A percentile compares a stretch with the other conserved stretches of the same genome.
These are phyloP conservation scores for Aspergillus pseudotamarii DNA, from an alignment of 2,329 filamentous ascomycete genomes.

Conservation along the genomic window DNA sequence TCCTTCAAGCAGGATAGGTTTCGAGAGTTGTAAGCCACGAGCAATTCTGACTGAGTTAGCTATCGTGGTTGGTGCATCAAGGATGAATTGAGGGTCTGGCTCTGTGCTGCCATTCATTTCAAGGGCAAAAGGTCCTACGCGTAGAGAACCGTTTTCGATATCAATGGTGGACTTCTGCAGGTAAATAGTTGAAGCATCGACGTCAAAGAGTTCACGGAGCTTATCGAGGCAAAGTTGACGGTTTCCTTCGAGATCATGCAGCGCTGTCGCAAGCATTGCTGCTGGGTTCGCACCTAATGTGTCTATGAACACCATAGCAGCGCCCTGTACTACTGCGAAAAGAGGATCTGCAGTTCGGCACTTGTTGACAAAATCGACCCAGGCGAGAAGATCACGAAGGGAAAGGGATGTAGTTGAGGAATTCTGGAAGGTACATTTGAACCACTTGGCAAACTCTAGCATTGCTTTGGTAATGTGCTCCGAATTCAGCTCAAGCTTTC, in stretches of 20 bases:
- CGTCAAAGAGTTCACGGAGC: conserved; percentile 66
- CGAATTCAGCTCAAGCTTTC: conserved; percentile 66
- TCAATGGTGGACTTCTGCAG: conserved; percentile 61
- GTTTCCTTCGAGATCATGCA: conserved; percentile 70
- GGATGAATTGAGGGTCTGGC: conserved; percentile 68
- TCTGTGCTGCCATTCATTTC: conserved; percentile 53
- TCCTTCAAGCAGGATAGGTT: conserved; percentile 92
- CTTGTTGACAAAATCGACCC: conserved; percentile 89
- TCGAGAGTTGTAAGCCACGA: conserved; percentile 82
- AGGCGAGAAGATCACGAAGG: conserved; percentile 87
- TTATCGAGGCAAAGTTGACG: conserved; percentile 72
- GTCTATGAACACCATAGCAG: conserved; percentile 93
- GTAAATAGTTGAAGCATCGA: conserved; percentile 69
- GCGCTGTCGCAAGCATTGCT: conserved; percentile 74
- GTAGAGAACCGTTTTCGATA: conserved; percentile 58
- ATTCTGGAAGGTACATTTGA: conserved; percentile 76
- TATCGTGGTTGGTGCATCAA: conserved; percentile 86
- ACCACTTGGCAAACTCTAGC: conserved; percentile 90
- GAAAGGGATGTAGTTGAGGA: conserved; percentile 79
- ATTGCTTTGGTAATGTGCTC: conserved; percentile 67
- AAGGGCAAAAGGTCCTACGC: conserved; percentile 76
- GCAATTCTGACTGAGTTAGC: conserved; percentile 89
- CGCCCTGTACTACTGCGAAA: conserved; percentile 74
- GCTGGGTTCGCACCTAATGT: conserved; percentile 94
- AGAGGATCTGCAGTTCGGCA: conserved; percentile 53